Evolutionary conservation across 441 rosid genomes (phyloP).

Genomic region (Flueggea neowawraea): DNA sequence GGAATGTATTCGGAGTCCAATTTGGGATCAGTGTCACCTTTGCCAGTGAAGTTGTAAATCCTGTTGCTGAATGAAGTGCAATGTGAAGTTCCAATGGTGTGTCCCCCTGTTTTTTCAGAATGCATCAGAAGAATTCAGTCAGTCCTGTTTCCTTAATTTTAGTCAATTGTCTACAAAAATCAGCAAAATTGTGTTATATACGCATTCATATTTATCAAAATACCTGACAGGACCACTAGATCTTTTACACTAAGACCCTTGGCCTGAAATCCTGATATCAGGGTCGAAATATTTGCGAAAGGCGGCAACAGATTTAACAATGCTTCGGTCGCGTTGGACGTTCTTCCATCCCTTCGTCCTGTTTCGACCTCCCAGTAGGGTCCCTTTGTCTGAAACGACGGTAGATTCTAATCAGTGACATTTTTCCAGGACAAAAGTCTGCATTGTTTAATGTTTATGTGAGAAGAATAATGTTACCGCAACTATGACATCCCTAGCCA

Average conservation of each 20-base stretch:
- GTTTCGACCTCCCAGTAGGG: too few species aligned
- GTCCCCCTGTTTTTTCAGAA: slow-evolving; percentile 38
- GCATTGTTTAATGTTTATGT: too few species aligned
- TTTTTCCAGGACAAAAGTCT: too few species aligned
- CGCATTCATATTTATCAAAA: too few species aligned
- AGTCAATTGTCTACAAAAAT: too few species aligned
- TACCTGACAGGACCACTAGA: slow-evolving; percentile 55
- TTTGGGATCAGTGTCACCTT: slow-evolving; percentile 54
- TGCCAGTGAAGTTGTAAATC: slow-evolving; percentile 71
- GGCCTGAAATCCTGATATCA: slow-evolving; percentile 46
- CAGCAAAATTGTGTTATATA: too few species aligned
- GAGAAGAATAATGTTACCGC: slow-evolving; percentile 20
- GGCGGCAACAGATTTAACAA: slow-evolving; percentile 41
- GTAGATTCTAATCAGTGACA: too few species aligned
- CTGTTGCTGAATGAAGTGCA: slow-evolving; percentile 59
- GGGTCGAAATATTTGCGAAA: slow-evolving; percentile 42
- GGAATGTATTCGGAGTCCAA: slow-evolving; percentile 42
- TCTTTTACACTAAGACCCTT: slow-evolving; percentile 56
- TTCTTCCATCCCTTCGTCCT: slow-evolving; percentile 74
- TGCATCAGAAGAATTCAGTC: too few species aligned
- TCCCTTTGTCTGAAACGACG: slow-evolving; percentile 43
- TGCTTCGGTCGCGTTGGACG: slow-evolving; percentile 44
- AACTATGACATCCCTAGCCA: slow-evolving; percentile 46
- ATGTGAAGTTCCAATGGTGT: slow-evolving; percentile 67
- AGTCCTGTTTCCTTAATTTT: too few species aligned